Evolutionary conservation across 108 stramenopile species (phyloP).

Genomic region (Cyclotella choctawhatcheeana): DNA sequence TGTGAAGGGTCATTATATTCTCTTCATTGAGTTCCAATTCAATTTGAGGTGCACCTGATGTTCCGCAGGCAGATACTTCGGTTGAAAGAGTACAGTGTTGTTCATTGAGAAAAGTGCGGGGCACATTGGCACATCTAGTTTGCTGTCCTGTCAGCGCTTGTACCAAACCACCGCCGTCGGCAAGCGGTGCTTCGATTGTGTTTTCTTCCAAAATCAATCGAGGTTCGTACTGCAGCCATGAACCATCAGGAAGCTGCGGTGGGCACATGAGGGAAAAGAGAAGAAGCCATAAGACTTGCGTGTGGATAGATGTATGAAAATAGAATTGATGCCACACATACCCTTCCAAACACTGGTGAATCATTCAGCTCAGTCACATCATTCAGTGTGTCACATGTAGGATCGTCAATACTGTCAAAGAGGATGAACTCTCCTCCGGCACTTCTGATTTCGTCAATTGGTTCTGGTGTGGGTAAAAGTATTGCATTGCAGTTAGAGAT

Average conservation of each 20-base stretch:
- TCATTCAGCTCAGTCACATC: constrained; percentile 45
- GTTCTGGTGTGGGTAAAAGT: no score
- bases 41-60: constrained; percentile 26
- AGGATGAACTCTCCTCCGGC: constrained; percentile 37
- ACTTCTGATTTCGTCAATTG: constrained; percentile 32
- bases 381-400: constrained; percentile 34
- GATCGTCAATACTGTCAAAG: constrained; percentile 31
- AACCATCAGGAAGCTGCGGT: constrained; percentile 39
- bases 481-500: no score
- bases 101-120: constrained; percentile 56
- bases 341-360: constrained; percentile 35
- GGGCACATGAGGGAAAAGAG: background rate
- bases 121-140: constrained; percentile 47
- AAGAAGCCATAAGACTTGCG: background rate
- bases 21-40: constrained; percentile 25
- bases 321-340: no score
- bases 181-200: constrained; percentile 15
- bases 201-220: constrained; percentile 34
- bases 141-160: constrained; percentile 28
- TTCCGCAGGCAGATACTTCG: constrained; percentile 27
- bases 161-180: constrained; percentile 42
- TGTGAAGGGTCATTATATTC: constrained; percentile 25
- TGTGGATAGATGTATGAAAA: no score
- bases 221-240: constrained; percentile 40
- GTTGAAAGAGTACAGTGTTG: constrained; percentile 40